phyloP scores from a whole-genome alignment of 2,329 filamentous ascomycete species.

The Pyricularia pennisetigena region DNA sequence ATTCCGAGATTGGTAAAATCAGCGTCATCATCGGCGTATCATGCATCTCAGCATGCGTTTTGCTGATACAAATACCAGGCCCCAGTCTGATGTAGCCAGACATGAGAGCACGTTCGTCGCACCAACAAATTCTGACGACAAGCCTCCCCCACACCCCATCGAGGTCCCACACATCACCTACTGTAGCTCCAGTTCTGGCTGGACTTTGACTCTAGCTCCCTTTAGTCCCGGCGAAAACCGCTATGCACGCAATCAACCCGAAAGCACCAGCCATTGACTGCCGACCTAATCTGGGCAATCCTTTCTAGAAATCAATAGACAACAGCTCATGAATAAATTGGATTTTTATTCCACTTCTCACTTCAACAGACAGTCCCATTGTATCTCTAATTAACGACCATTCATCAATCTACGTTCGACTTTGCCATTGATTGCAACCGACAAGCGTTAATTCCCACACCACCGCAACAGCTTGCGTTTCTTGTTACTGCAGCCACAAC shows the following conservation, averaged over 20 bases:
- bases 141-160: neutral
- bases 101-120: neutral
- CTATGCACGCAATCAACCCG: neutral
- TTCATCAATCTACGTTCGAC: neutral
- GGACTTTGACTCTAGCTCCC: neutral
- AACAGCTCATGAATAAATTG: neutral
- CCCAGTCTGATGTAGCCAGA: neutral
- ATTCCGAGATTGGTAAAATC: neutral
- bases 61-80: neutral
- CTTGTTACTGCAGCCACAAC: neutral
- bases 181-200: neutral
- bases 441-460: neutral
- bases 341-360: neutral
- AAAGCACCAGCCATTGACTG: neutral
- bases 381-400: neutral
- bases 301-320: neutral
- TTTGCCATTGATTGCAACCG: neutral
- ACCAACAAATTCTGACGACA: neutral
- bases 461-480: neutral
- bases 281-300: neutral
- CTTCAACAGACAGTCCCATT: neutral
- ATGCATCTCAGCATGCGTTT: neutral
- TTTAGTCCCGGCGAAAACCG: neutral
- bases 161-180: neutral
- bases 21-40: neutral